Conservation (phyloP, 768 basidiomycete genomes). For the Cyathus striatus region DNA sequence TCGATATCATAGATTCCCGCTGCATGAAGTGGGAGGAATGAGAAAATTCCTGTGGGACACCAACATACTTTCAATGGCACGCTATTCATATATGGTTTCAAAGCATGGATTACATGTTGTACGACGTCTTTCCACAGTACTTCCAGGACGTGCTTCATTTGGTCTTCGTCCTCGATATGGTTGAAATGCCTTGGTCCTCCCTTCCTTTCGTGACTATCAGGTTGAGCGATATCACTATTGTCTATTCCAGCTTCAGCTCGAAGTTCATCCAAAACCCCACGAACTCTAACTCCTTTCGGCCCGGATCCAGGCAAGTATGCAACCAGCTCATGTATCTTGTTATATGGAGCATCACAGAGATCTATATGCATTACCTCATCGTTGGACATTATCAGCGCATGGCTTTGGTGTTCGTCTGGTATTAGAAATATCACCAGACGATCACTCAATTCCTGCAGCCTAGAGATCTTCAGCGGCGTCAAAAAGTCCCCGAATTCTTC, state of each 20-base stretch:
- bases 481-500: neutral
- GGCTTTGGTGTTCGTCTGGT: neutral
- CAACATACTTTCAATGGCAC: constrained; percentile 7
- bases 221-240: neutral
- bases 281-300: neutral
- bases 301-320: neutral
- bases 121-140: neutral
- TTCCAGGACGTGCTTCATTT: neutral
- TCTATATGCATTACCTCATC: neutral
- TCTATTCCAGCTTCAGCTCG: neutral
- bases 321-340: neutral
- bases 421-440: neutral
- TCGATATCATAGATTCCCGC: constrained; percentile 8
- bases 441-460: neutral
- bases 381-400: neutral
- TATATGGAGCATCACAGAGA: neutral
- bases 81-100: neutral
- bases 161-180: neutral
- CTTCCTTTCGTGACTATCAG: neutral
- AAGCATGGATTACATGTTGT: neutral
- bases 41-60: constrained; percentile 10
- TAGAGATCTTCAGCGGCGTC: neutral
- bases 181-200: neutral
- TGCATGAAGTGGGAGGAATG: constrained; percentile 13
- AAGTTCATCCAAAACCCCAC: neutral